A percentile compares a stretch with the other conserved stretches of the same genome.
phyloP scores from a whole-genome alignment of 2,329 filamentous ascomycete species.

The Phialemoniopsis sp. region DNA sequence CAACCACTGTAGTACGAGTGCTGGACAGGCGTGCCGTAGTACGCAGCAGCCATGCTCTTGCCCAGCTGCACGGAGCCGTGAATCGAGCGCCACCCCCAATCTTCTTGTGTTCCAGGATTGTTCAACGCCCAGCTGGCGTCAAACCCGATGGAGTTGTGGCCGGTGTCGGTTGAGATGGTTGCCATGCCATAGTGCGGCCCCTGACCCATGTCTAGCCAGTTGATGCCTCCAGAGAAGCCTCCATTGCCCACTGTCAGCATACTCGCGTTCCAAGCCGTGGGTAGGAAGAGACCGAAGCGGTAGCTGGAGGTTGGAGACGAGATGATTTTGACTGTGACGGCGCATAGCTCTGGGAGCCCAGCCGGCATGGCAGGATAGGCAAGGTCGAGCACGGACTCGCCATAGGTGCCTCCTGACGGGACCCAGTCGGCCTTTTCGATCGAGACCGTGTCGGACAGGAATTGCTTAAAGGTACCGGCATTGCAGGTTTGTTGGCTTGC shows the following conservation, averaged over 20 bases:
- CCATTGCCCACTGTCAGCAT: constrained; percentile 25
- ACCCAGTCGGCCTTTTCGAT: constrained; percentile 10
- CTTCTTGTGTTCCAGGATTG: constrained; percentile 23
- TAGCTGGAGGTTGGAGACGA: constrained; percentile 20
- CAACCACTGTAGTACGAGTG: constrained; percentile 54
- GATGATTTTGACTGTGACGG: constrained; percentile 22
- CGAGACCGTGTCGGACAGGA: too few relatives aligned
- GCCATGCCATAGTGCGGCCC: constrained; percentile 32
- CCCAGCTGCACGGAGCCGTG: constrained; percentile 44
- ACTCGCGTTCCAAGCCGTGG: constrained; percentile 22
- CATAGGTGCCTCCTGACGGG: constrained; percentile 12
- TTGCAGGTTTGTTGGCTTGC: too few relatives aligned
- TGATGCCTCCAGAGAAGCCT: constrained; percentile 25
- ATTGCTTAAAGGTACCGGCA: too few relatives aligned
- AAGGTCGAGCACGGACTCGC: constrained; percentile 14
- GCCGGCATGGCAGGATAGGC: constrained; percentile 19
- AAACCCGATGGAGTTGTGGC: constrained; percentile 27
- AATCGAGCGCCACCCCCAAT: constrained; percentile 32
- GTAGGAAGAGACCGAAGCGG: constrained; percentile 26
- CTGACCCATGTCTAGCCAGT: constrained; percentile 19
- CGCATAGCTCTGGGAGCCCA: constrained; percentile 24
- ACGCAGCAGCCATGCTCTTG: constrained; percentile 40
- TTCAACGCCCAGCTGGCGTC: constrained; percentile 32
- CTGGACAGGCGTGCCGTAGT: constrained; percentile 35
- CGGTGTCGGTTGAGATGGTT: constrained; percentile 35